Evolutionary conservation across 164 flowering plant species (phyloP).

Genomic region (Amborella trichopoda): DNA sequence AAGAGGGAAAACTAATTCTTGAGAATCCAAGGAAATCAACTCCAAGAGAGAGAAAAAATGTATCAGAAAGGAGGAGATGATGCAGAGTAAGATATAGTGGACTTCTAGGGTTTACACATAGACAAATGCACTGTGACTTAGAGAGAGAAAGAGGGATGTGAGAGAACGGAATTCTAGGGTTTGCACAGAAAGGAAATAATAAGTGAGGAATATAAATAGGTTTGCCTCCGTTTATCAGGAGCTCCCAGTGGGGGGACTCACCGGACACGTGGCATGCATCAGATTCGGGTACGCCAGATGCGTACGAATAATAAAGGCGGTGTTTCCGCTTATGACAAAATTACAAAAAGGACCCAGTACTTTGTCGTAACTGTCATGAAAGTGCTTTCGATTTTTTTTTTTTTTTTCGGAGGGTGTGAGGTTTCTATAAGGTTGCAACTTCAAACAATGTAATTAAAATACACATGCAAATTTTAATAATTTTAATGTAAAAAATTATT

Average conservation of each 20-base stretch:
- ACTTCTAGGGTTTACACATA: no score
- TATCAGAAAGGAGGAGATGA: no score
- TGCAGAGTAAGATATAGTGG: no score
- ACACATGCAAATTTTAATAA: no score
- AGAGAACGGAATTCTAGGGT: background rate
- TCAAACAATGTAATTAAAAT: background rate
- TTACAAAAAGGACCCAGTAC: background rate
- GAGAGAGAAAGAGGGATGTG: background rate
- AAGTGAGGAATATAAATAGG: constrained; percentile 5
- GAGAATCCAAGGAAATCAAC: no score
- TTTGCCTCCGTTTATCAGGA: background rate
- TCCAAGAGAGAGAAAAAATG: no score
- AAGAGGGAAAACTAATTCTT: no score
- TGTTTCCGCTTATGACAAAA: background rate
- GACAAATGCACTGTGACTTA: background rate
- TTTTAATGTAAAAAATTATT: no score
- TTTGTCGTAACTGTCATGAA: background rate
- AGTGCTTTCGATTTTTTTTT: background rate
- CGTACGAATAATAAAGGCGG: background rate
- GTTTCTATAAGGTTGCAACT: no score
- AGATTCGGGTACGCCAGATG: background rate
- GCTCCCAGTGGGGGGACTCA: no score
- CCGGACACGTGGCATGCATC: no score
- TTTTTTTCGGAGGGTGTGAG: background rate
- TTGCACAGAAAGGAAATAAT: background rate